phyloP scores from a whole-genome alignment of 2,329 filamentous ascomycete species.

The Calonectria leucothoes region DNA sequence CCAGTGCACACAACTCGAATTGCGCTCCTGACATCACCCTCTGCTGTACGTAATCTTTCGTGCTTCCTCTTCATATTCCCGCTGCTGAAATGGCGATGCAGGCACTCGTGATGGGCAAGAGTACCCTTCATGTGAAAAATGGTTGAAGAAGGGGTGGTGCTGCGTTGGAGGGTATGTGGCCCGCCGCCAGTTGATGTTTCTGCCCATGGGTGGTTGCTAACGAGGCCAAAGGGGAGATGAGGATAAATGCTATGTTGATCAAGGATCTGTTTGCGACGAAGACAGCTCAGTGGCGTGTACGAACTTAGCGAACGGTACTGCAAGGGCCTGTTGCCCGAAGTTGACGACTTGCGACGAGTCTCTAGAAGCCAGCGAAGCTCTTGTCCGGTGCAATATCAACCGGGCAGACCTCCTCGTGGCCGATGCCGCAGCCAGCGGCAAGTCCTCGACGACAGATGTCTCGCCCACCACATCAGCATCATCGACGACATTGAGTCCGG shows the following conservation, averaged over 20 bases:
- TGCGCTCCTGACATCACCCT: slow-evolving; percentile 27
- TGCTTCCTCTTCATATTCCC: too few species aligned
- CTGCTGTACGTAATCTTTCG: slow-evolving; percentile 22
- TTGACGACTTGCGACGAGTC: slow-evolving; percentile 30
- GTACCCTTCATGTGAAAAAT: slow-evolving; percentile 29
- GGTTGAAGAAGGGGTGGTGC: slow-evolving; percentile 31
- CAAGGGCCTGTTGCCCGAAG: slow-evolving; percentile 25
- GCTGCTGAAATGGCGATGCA: slow-evolving; percentile 1
- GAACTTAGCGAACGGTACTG: slow-evolving; percentile 15
- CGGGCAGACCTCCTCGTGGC: slow-evolving; percentile 24
- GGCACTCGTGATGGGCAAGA: slow-evolving; percentile 17
- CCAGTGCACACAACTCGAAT: slow-evolving; percentile 23
- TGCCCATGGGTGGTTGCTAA: neutral
- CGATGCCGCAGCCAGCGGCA: neutral
- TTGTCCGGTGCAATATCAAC: slow-evolving; percentile 32
- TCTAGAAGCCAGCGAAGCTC: slow-evolving; percentile 7
- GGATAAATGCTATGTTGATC: slow-evolving; percentile 30
- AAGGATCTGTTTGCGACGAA: slow-evolving; percentile 26
- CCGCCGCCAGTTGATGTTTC: neutral
- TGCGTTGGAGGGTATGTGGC: slow-evolving; percentile 28
- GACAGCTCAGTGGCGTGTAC: slow-evolving; percentile 23
- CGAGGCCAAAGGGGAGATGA: slow-evolving; percentile 12
- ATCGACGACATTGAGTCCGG: neutral
- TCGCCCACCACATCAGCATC: slow-evolving; percentile 5
- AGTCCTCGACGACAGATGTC: neutral